A percentile compares a stretch with the other conserved stretches of the same genome.
Evolutionary conservation across 106 monocot species (phyloP).

Genomic region (Agapanthus africanus): DNA sequence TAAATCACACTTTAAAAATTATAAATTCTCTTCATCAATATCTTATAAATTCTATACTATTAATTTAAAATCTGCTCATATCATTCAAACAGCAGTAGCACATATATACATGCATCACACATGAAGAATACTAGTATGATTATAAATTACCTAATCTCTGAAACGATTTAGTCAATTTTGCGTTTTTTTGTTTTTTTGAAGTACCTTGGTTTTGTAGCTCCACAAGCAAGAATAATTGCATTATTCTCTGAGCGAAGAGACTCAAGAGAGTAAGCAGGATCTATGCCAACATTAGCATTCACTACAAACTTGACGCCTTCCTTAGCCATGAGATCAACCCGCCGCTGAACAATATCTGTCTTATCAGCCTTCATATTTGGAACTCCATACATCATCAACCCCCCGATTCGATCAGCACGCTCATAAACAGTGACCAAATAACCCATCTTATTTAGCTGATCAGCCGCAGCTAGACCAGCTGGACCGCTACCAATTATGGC

Average conservation of each 20-base stretch:
- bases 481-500: slow-evolving; percentile 92
- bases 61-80: too few relatives aligned
- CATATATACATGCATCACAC: too few relatives aligned
- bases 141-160: too few relatives aligned
- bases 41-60: too few relatives aligned
- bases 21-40: too few relatives aligned
- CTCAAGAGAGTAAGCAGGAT: slow-evolving; percentile 59
- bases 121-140: too few relatives aligned
- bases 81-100: too few relatives aligned
- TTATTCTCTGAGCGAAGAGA: slow-evolving; percentile 53
- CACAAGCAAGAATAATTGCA: slow-evolving; percentile 85
- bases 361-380: slow-evolving; percentile 99
- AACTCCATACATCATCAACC: slow-evolving; percentile 99
- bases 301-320: slow-evolving; percentile 88
- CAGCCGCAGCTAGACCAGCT: slow-evolving; percentile 88
- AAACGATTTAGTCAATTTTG: too few relatives aligned
- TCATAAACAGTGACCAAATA: slow-evolving; percentile 90
- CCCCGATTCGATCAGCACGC: slow-evolving; percentile 90
- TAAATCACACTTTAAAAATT: too few relatives aligned
- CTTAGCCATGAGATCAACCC: slow-evolving; percentile 78
- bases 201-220: slow-evolving; percentile 90
- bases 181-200: too few relatives aligned
- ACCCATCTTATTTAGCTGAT: slow-evolving; percentile 97
- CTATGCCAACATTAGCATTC: slow-evolving; percentile 86
- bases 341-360: slow-evolving; percentile 77